Evolutionary conservation across 2,329 filamentous ascomycete genomes (phyloP), one percentile per base, ranked within the genome.

Genomic region (Furcasterigmium furcatum): DNA sequence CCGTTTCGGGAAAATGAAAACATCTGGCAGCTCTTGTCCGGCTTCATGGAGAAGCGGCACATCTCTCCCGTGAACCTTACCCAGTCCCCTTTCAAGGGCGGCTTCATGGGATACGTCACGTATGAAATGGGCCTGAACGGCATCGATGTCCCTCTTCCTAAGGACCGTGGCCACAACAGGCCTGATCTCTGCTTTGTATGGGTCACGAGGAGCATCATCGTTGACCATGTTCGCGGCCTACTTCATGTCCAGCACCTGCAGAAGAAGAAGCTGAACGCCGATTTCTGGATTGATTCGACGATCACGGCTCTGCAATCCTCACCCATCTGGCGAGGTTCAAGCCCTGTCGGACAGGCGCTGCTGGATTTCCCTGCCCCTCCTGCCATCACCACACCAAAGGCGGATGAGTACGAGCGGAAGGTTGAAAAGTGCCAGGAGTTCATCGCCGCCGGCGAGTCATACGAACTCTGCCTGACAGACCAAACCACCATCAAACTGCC

Each of bases 381-480:
- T 47, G 48, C 56, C 1, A 69, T 76, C 30, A 53, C 54, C 12
- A 62, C 67, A 1, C 77, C 77, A 1, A 61, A 67, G 14, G 60
- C 67, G 14, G 55, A 66, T 13, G 66, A 66, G 16, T 95, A 94
- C 58, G 82, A 84, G 54, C 64, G 70, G 4, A 81, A 86, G 54
- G 84, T 94, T n/a, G 66, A 71, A 19, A 63, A 69, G 30, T 94
- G 88, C 57, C 85, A 92, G 57, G 74, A 80, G 5, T 76, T 80
- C 50, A 87, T 95, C 51, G 78, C 82, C 4, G 82, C 85, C 1
- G 90, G 90, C 13, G 83, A 91, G 51, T 91, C 88, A 1, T 95
- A 95, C 62, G 90, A 95, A 60, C 76, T 95, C 7, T 95, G 89
- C 54, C 76, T 95, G 8, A 95, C 89, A 1, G 84, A 83, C 41